Evolutionary conservation across 768 basidiomycete species (phyloP).

Genomic region (Leccinum olivaceopallidum): DNA sequence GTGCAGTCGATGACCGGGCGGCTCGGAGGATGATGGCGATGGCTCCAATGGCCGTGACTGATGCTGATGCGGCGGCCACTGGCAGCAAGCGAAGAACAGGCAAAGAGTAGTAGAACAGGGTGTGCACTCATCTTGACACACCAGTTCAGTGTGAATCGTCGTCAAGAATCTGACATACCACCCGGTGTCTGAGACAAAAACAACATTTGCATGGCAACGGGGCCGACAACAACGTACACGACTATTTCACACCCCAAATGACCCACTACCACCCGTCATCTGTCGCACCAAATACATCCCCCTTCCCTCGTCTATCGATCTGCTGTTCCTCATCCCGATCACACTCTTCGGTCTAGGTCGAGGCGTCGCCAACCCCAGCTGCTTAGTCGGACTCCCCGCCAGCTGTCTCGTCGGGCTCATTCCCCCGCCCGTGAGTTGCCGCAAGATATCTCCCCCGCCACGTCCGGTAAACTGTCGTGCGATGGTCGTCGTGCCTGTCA

Average conservation of each 20-base stretch:
- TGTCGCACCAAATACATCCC: conserved; percentile 76
- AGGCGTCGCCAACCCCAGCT: conserved; percentile 43
- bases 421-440: conserved; percentile 69
- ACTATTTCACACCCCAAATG: conserved; percentile 23
- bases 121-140: neutral
- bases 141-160: neutral
- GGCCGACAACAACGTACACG: conserved; percentile 9
- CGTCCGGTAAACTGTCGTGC: conserved; percentile 75
- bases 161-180: neutral
- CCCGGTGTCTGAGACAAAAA: conserved; percentile 2
- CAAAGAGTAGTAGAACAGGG: neutral
- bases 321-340: conserved; percentile 63
- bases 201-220: conserved; percentile 17
- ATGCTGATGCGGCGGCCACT: conserved; percentile 11
- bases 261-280: conserved; percentile 59
- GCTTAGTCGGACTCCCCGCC: conserved; percentile 68
- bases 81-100: neutral
- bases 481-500: conserved; percentile 70
- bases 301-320: conserved; percentile 65
- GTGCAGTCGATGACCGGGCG: conserved; percentile 8
- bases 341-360: conserved; percentile 78
- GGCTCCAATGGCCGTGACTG: conserved; percentile 2
- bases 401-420: conserved; percentile 69
- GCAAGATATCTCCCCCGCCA: conserved; percentile 40
- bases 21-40: neutral